Conservation (phyloP, 2,329 filamentous ascomycete genomes). For the Aspergillus costaricaensis region DNA sequence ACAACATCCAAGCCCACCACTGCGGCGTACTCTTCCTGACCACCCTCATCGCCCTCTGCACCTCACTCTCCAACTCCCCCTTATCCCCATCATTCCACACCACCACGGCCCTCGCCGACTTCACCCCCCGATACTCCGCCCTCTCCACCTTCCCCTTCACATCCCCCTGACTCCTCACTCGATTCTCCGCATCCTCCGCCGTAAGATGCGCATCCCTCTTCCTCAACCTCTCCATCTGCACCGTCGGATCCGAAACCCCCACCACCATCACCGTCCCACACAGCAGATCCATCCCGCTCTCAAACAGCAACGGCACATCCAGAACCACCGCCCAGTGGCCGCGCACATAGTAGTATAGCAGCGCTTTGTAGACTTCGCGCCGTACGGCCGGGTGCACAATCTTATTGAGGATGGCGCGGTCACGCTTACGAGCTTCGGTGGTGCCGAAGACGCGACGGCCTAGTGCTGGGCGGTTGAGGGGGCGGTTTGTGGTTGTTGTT, state of each 20-base stretch:
- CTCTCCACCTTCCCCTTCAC: constrained; percentile 79
- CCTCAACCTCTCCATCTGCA: constrained; percentile 79
- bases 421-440: constrained; percentile 66
- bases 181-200: constrained; percentile 81
- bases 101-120: constrained; percentile 66
- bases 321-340: constrained; percentile 89
- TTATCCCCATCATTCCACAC: constrained; percentile 86
- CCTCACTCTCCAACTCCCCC: constrained; percentile 67
- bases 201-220: constrained; percentile 75
- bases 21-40: constrained; percentile 66
- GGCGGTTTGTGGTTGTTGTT: constrained; percentile 34
- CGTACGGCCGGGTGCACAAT: constrained; percentile 94
- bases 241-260: constrained; percentile 72
- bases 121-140: constrained; percentile 61
- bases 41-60: constrained; percentile 65
- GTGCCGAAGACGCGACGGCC: constrained; percentile 85
- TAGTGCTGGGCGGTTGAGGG: constrained; percentile 82
- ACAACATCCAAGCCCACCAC: constrained; percentile 79
- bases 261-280: constrained; percentile 88
- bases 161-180: constrained; percentile 84
- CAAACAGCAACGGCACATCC: constrained; percentile 89
- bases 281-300: constrained; percentile 79
- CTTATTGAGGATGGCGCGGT: constrained; percentile 76
- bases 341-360: constrained; percentile 70
- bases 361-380: constrained; percentile 73